phyloP scores from a whole-genome alignment of 2,329 filamentous ascomycete species.

The Salinomyces thailandicus region DNA sequence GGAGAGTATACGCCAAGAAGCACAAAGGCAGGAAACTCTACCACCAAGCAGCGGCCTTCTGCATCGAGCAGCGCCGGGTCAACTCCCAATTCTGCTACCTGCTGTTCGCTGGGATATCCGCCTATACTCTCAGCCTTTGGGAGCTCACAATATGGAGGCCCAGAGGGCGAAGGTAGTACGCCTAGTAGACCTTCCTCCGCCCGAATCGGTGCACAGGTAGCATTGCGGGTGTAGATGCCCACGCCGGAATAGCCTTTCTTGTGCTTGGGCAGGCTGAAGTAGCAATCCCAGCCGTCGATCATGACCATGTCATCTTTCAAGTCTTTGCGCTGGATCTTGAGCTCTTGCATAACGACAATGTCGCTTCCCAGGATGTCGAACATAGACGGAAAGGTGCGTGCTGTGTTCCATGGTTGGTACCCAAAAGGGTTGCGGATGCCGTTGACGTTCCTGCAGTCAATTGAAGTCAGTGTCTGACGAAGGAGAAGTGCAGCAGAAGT shows the following conservation, averaged over 20 bases:
- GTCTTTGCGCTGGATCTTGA: slow-evolving; percentile 91
- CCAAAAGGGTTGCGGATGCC: slow-evolving; percentile 45
- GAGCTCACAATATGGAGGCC: slow-evolving; percentile 62
- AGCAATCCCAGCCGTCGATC: slow-evolving; percentile 90
- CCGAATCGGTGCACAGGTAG: slow-evolving; percentile 71
- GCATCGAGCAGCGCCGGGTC: slow-evolving; percentile 70
- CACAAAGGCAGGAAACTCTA: slow-evolving; percentile 93
- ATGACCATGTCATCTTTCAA: slow-evolving; percentile 91
- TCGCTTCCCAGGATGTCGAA: slow-evolving; percentile 88
- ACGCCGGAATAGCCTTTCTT: slow-evolving; percentile 98
- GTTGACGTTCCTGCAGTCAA: slow-evolving; percentile 42
- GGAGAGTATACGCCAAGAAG: slow-evolving; percentile 88
- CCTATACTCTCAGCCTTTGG: slow-evolving; percentile 68
- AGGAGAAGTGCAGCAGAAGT: neutral
- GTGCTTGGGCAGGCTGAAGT: slow-evolving; percentile 82
- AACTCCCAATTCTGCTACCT: slow-evolving; percentile 51
- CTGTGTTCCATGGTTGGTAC: slow-evolving; percentile 42
- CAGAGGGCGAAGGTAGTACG: slow-evolving; percentile 60
- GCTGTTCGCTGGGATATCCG: slow-evolving; percentile 65
- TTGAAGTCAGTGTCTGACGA: slow-evolving; percentile 4
- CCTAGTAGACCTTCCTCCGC: slow-evolving; percentile 93
- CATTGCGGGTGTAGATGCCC: slow-evolving; percentile 85
- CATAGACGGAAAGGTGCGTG: slow-evolving; percentile 54
- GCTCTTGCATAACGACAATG: slow-evolving; percentile 89
- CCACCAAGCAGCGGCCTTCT: slow-evolving; percentile 79